Evolutionary conservation across 768 basidiomycete species (phyloP), one percentile per base, ranked within the genome.

Genomic region (Trametes cingulata): DNA sequence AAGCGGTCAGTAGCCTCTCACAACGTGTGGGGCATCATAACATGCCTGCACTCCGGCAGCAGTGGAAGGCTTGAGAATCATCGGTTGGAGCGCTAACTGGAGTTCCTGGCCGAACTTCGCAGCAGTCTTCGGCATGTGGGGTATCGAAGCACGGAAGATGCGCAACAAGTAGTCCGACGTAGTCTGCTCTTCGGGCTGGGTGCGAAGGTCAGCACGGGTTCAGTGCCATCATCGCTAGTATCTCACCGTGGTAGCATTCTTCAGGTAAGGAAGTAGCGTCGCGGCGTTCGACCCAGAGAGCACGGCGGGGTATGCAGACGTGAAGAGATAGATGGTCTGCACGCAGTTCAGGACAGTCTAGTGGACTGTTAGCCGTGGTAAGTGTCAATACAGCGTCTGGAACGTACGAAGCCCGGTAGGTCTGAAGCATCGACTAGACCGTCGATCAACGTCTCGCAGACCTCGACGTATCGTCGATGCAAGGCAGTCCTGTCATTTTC

Each of bases 61-160:
- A 39, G 81, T 79, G 0, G 87, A 84, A 4, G 93, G 94, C 67
- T 91, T 93, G 66, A 92, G 80, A 41, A 99, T 88, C 95, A 98
- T 95, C 0, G 92, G 91, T 64, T 96, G 85, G 12, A 98, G 77
- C 7, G 85, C 81, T 6, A 78, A 71, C 65, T 96, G 94, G 17
- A 99, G 78, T 52, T 95, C 92, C 39, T 86, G 82, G 0, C 91
- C 94, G 69, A 98, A 98, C 65, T 90, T 94, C 13, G 83, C 81
- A 0, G 93, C 89, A 0, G 93, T 93, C 75, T 90, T 91, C 0
- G 95, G 93, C 88, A 96, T 90, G 63, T 87, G 82, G 2, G 93
- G 92, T 33, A 98, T 87, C 2, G 87, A 87, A 17, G 82, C 82
- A 29, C 91, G 82, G 76, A 97, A 98, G 41, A 96, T 91, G 63